Evolutionary conservation across 1,139 yeast genomes (phyloP).

Genomic region (Meyerozyma carpophila): DNA sequence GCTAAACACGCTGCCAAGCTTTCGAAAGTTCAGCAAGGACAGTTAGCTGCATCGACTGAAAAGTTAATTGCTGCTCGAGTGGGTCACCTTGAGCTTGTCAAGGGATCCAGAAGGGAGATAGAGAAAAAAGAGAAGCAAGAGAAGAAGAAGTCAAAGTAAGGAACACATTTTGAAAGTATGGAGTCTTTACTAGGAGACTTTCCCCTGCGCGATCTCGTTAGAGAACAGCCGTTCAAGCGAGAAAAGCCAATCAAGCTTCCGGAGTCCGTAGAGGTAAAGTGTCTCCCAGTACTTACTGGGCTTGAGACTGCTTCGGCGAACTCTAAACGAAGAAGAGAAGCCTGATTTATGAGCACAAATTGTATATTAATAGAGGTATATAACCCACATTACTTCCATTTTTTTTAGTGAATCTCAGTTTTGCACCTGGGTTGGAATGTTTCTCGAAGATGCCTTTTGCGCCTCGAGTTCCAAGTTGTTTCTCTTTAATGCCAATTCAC

Average conservation of each 20-base stretch:
- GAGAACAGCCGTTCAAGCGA: background rate
- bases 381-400: background rate
- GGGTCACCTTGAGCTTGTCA: constrained; percentile 89
- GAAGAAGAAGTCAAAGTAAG: constrained; percentile 3
- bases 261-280: background rate
- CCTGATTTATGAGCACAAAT: background rate
- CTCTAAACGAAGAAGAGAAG: background rate
- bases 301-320: background rate
- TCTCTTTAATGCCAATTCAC: constrained; percentile 46
- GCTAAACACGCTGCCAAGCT: constrained; percentile 43
- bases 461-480: constrained; percentile 59
- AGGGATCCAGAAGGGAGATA: constrained; percentile 84
- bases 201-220: background rate
- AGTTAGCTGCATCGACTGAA: constrained; percentile 71
- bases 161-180: background rate
- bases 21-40: constrained; percentile 60
- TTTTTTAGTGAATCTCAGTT: background rate
- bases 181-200: background rate
- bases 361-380: background rate
- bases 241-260: background rate
- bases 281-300: background rate
- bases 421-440: constrained; percentile 31
- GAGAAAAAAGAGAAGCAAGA: constrained; percentile 48
- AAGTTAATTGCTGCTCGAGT: constrained; percentile 81
- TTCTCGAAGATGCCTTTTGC: constrained; percentile 45